These are phyloP conservation scores for cucumber (Cucumis sativus) DNA, from an alignment of 306 rosid genomes.

Conservation along the genomic window Cucumber_9930_V3 NC_026658.2:26020001-26020500, in stretches of 20 bases:
- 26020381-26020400: slow-evolving; percentile 69
- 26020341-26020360: slow-evolving; percentile 57
- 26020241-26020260: slow-evolving; percentile 78
- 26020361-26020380: slow-evolving; percentile 49
- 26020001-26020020: not conserved
- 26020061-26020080: not conserved
- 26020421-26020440: not conserved
- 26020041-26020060: not conserved
- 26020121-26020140: not conserved
- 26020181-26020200: not conserved
- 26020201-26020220: slow-evolving; percentile 7
- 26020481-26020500: not conserved
- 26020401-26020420: slow-evolving; percentile 5
- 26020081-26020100: not conserved
- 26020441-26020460: not conserved
- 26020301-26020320: slow-evolving; percentile 72
- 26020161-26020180: not conserved
- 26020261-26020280: slow-evolving; percentile 65
- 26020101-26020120: not conserved
- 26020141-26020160: not conserved
- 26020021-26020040: not conserved
- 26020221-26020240: slow-evolving; percentile 45
- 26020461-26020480: not conserved
- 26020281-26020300: slow-evolving; percentile 66
- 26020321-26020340: slow-evolving; percentile 90